Evolutionary conservation across 192 early-diverging fungal species (phyloP), one percentile per base, ranked within the genome.

Genomic region (Radiomyces spectabilis): DNA sequence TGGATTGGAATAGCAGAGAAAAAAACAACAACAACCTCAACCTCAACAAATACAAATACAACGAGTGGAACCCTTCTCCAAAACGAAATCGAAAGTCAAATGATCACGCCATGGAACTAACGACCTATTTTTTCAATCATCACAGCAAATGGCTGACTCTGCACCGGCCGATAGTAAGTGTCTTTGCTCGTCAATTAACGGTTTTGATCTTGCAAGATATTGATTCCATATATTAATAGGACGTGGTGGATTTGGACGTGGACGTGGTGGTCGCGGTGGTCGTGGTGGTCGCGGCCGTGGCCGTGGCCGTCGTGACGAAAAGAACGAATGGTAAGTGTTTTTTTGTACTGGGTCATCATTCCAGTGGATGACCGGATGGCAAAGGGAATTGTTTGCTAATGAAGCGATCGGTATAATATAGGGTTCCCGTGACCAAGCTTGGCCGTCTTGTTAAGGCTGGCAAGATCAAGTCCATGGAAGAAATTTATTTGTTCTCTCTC

Each of bases 361-460:
- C 29, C n/a, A 22, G 29, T 27, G 45, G 5, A 22, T 4, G 29
- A 5, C 4, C 46, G 12, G 22, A 24, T 52, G 1, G 10, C 5
- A 16, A 2, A 9, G 10, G 41, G 22, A 26, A 34, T 18, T 46
- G 13, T 40, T 54, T 21, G 21, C 33, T 3, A 47, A 26, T 34
- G 33, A 41, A 73, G 83, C 87, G 77, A 82, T 61, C 95, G n/a
- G n/a, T n/a, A 39, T 3, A 47, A 26, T 34, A 37, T 46, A 73
- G 83, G 89, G 77, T 83, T 61, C 95, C 95, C 57, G 95, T 98
- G 52, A 98, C 95, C 79, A 98, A 98, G 83, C 87, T 98, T 59
- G 95, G 95, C 53, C 95, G 95, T 80, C 89, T 98, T 57, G 95
- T 98, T 54, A 94, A 93, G 84, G 95, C 92, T 72, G 85, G 86